Conservation (phyloP, 2,329 filamentous ascomycete genomes). For the Mariannaea sp. region DNA sequence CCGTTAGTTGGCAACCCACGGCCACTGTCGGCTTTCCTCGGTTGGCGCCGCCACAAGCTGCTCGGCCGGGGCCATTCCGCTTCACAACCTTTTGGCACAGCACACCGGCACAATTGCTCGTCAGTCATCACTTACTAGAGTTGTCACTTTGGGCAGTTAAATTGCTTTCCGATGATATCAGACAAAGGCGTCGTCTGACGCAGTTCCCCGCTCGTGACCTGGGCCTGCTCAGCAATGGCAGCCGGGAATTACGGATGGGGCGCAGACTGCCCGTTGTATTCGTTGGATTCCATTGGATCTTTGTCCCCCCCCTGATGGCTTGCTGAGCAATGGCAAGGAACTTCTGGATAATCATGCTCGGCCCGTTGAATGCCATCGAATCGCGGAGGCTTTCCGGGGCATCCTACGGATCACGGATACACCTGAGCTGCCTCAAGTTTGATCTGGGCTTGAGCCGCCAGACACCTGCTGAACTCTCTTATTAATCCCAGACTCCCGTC, state of each 20-base stretch:
- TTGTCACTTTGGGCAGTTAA: conserved; percentile 18
- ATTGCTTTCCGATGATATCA: conserved; percentile 36
- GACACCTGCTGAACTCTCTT: conserved; percentile 29
- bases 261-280: conserved; percentile 19
- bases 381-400: conserved; percentile 37
- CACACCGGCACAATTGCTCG: conserved; percentile 34
- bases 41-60: conserved; percentile 41
- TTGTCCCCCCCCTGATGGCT: conserved; percentile 18
- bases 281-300: conserved; percentile 28
- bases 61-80: conserved; percentile 39
- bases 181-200: conserved; percentile 30
- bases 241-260: conserved; percentile 20
- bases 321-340: conserved; percentile 12
- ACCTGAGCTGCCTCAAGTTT: conserved; percentile 17
- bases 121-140: conserved; percentile 15
- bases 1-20: conserved; percentile 32
- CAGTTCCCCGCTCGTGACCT: conserved; percentile 34
- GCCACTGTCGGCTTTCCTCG: conserved; percentile 49
- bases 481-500: conserved; percentile 29
- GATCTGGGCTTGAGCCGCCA: conserved; percentile 36
- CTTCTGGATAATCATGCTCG: conserved; percentile 27
- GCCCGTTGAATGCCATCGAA: conserved; percentile 34
- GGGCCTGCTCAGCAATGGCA: conserved; percentile 25
- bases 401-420: conserved; percentile 17
- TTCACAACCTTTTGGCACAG: conserved; percentile 26